Percentiles rank a stretch among this genome's conserved stretches.
Evolutionary conservation across 2,329 filamentous ascomycete species (phyloP).

Genomic region (Nemania sp.): DNA sequence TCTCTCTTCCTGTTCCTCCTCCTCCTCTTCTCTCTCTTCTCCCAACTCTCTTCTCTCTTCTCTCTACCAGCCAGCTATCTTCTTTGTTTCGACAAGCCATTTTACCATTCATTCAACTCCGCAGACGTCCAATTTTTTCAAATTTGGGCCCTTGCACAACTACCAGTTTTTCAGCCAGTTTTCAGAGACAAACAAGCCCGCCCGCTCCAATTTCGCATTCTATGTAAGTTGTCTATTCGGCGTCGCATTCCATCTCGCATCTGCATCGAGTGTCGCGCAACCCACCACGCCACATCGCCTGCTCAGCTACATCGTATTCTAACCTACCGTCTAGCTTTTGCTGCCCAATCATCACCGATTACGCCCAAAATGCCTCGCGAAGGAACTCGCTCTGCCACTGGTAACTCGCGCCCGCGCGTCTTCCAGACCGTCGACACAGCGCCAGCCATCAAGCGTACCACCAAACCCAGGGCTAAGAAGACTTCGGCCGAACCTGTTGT

Average conservation of each 20-base stretch:
- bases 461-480: slow-evolving; percentile 38
- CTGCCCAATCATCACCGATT: slow-evolving; percentile 3
- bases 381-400: slow-evolving; percentile 56
- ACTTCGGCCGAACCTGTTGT: slow-evolving; percentile 23
- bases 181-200: not conserved
- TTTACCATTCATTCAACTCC: slow-evolving; percentile 8
- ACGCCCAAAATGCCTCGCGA: slow-evolving; percentile 49
- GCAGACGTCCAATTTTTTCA: slow-evolving; percentile 5
- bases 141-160: slow-evolving; percentile 14
- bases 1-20: slow-evolving; percentile 14
- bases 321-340: slow-evolving; percentile 32
- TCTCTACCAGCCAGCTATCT: no score
- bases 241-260: slow-evolving; percentile 39
- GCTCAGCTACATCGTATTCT: slow-evolving; percentile 29
- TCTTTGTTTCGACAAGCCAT: not conserved
- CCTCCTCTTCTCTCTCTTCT: slow-evolving; percentile 18
- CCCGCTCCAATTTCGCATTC: slow-evolving; percentile 14
- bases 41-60: slow-evolving; percentile 12
- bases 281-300: slow-evolving; percentile 4
- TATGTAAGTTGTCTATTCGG: slow-evolving; percentile 16
- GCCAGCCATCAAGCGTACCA: slow-evolving; percentile 49
- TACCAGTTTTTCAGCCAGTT: no score
- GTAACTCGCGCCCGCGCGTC: slow-evolving; percentile 57
- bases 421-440: slow-evolving; percentile 53
- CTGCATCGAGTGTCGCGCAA: slow-evolving; percentile 32